Conservation (phyloP, 176 grass and related monocot species). For the Zea luxurians region DNA sequence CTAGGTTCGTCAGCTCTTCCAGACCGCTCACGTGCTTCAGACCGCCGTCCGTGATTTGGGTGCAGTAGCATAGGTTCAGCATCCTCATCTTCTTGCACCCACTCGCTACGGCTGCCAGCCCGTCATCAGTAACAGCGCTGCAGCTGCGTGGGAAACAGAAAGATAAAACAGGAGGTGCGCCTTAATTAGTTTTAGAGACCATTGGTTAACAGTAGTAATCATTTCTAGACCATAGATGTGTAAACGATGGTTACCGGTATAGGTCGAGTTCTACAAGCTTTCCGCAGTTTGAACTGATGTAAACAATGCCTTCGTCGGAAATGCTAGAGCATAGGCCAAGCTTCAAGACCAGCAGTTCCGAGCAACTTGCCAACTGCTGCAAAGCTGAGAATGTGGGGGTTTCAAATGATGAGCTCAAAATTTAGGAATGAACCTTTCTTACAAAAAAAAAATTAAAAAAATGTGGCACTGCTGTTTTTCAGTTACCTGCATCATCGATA, state of each 20-base stretch:
- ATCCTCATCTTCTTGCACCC: slow-evolving; percentile 65
- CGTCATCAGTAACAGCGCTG: slow-evolving; percentile 59
- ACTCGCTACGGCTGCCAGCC: slow-evolving; percentile 52
- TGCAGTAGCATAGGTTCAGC: slow-evolving; percentile 78
- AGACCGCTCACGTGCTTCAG: slow-evolving; percentile 55
- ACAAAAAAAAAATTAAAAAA: not conserved
- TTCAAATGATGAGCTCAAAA: not conserved
- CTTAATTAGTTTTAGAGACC: not conserved
- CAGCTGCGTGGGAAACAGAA: slow-evolving; percentile 40
- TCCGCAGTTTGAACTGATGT: slow-evolving; percentile 56
- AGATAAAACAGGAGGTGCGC: not conserved
- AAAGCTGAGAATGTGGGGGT: slow-evolving; percentile 49
- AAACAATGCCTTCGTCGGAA: slow-evolving; percentile 52
- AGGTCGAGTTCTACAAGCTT: slow-evolving; percentile 72
- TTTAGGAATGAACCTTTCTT: not conserved
- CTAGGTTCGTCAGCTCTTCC: slow-evolving; percentile 61
- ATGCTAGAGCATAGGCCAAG: slow-evolving; percentile 70
- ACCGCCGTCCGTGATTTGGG: slow-evolving; percentile 60
- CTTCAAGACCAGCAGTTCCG: slow-evolving; percentile 58
- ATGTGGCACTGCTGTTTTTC: not conserved
- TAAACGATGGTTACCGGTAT: slow-evolving; percentile 53
- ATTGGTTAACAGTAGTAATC: not conserved
- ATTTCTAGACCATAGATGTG: slow-evolving; percentile 4
- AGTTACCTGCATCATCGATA: slow-evolving; percentile 53
- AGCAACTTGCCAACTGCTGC: slow-evolving; percentile 61